These are phyloP conservation scores for Pichia scutulata DNA, from an alignment of 805 yeast genomes.

Conservation along the genomic window DNA sequence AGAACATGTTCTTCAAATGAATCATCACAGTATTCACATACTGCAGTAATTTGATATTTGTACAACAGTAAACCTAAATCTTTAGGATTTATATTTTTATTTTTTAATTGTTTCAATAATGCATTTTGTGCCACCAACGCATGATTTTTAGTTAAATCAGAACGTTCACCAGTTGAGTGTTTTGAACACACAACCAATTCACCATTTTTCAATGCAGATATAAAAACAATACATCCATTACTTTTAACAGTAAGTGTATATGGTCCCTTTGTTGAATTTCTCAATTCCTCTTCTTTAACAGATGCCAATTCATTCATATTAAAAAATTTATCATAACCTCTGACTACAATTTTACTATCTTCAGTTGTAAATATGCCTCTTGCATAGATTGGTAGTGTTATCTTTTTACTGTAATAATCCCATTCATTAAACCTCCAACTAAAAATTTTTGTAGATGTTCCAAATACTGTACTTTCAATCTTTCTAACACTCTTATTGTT, in stretches of 20 bases:
- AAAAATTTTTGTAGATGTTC: slow-evolving; percentile 16
- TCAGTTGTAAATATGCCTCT: slow-evolving; percentile 68
- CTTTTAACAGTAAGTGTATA: slow-evolving; percentile 78
- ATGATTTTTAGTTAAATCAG: slow-evolving; percentile 53
- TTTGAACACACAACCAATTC: slow-evolving; percentile 82
- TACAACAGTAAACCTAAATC: slow-evolving; percentile 53
- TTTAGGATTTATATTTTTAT: slow-evolving; percentile 30
- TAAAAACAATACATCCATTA: slow-evolving; percentile 86
- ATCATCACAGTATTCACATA: slow-evolving; percentile 90
- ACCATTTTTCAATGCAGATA: slow-evolving; percentile 72
- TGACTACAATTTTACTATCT: slow-evolving; percentile 44
- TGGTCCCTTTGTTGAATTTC: slow-evolving; percentile 57
- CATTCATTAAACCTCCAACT: slow-evolving; percentile 87
- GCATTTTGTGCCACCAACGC: slow-evolving; percentile 63
- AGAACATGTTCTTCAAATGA: slow-evolving; percentile 88
- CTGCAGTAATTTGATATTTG: slow-evolving; percentile 62
- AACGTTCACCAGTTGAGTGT: slow-evolving; percentile 65
- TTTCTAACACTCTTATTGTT: slow-evolving; percentile 22
- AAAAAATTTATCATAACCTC: slow-evolving; percentile 96
- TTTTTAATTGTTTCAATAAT: slow-evolving; percentile 45
- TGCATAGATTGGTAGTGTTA: slow-evolving; percentile 61
- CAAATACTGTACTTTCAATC: slow-evolving; percentile 16
- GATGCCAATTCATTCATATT: slow-evolving; percentile 57
- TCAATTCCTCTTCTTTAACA: slow-evolving; percentile 45
- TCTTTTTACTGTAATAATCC: slow-evolving; percentile 60